phyloP scores from a whole-genome alignment of 371 early-diverging fungal genomes.

The Parasitella parasitica region DNA sequence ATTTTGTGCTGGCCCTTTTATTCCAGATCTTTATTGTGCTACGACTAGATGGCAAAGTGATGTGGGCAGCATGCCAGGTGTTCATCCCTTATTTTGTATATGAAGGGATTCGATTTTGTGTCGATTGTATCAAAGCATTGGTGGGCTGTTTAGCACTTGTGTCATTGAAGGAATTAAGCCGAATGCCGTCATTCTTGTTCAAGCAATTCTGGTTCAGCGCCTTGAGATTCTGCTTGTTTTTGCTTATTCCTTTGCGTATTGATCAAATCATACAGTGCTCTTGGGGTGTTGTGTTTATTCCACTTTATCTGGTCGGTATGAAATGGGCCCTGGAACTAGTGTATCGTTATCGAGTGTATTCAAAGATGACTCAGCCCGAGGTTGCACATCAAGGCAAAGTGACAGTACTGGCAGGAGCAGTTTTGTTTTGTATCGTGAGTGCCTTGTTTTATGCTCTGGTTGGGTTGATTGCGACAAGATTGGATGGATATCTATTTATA shows the following conservation, averaged over 20 bases:
- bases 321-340: constrained; percentile 56
- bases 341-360: constrained; percentile 46
- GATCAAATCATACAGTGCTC: constrained; percentile 54
- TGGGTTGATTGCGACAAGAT: constrained; percentile 67
- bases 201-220: constrained; percentile 60
- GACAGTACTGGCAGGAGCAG: constrained; percentile 48
- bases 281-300: constrained; percentile 84
- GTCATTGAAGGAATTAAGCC: constrained; percentile 1
- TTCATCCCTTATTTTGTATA: constrained; percentile 76
- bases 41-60: constrained; percentile 41
- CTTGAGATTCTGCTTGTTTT: constrained; percentile 54
- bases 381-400: constrained; percentile 55
- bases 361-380: constrained; percentile 49
- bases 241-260: constrained; percentile 65
- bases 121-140: constrained; percentile 24
- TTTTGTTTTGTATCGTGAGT: constrained; percentile 52
- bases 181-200: constrained; percentile 22
- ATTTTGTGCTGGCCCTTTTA: constrained; percentile 36
- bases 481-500: constrained; percentile 55
- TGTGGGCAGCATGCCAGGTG: constrained; percentile 58
- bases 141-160: constrained; percentile 18
- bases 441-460: constrained; percentile 68
- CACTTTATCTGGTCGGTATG: constrained; percentile 68
- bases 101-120: constrained; percentile 52
- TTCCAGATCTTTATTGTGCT: constrained; percentile 61